Evolutionary conservation across 1,284 basidiomycete species (phyloP).

Genomic region (Leccinum idahoense): DNA sequence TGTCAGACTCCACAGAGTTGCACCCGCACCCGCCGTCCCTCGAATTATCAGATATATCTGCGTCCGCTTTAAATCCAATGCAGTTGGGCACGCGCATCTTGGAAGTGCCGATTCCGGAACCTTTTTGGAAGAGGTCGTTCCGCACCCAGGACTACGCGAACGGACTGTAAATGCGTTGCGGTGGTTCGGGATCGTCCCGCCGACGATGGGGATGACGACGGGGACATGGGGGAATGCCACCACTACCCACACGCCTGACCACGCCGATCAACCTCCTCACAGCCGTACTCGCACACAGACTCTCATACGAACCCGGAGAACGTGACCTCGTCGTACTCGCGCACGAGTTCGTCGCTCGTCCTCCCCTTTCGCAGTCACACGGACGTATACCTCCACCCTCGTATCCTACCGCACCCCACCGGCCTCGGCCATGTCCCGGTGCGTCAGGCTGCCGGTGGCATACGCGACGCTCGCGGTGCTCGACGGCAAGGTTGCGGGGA

Average conservation of each 20-base stretch:
- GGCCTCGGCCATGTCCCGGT: conserved; percentile 83
- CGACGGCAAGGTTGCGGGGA: no score
- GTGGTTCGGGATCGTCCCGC: conserved; percentile 51
- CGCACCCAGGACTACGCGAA: conserved; percentile 27
- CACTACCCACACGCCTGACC: conserved; percentile 42
- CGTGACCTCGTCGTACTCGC: conserved; percentile 85
- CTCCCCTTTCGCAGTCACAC: conserved; percentile 12
- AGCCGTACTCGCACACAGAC: conserved; percentile 66
- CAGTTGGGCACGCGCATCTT: no score
- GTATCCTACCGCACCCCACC: conserved; percentile 64
- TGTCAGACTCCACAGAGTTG: no score
- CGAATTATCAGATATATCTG: no score
- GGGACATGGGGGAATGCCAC: conserved; percentile 6
- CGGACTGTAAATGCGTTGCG: conserved; percentile 48
- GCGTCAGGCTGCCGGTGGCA: conserved; percentile 83
- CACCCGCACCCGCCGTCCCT: no score
- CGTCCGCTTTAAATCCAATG: no score
- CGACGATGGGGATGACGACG: background rate
- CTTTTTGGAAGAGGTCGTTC: conserved; percentile 35
- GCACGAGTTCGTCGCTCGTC: conserved; percentile 67
- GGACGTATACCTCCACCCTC: conserved; percentile 74
- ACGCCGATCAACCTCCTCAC: conserved; percentile 79
- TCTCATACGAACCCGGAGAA: conserved; percentile 71
- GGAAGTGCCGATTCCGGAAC: no score
- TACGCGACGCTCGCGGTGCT: no score